phyloP scores from a whole-genome alignment of 805 yeast species.

The Maudiozyma barnettii region DNA sequence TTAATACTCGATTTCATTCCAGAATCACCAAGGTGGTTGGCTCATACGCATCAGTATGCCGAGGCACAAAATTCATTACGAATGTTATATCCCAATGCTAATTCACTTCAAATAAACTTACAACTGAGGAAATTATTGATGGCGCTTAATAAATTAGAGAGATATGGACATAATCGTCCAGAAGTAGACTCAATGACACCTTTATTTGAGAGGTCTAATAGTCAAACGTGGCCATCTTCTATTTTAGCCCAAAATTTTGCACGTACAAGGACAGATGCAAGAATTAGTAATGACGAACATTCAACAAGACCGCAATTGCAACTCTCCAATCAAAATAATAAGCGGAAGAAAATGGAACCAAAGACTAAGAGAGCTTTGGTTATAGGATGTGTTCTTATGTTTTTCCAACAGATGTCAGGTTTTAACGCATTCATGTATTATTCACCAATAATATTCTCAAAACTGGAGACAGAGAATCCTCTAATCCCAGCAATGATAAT shows the following conservation, averaged over 20 bases:
- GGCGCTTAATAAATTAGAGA: conserved; percentile 31
- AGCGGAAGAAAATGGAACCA: conserved; percentile 18
- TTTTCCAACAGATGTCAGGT: conserved; percentile 53
- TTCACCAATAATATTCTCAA: conserved; percentile 46
- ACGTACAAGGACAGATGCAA: not conserved
- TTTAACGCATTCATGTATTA: conserved; percentile 57
- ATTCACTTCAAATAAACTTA: conserved; percentile 34
- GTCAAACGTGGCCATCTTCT: not conserved
- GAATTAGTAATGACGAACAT: not conserved
- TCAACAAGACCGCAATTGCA: not conserved
- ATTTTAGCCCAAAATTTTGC: not conserved
- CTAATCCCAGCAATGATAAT: conserved; percentile 45
- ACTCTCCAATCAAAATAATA: not conserved
- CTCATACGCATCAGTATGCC: conserved; percentile 26
- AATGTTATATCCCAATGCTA: conserved; percentile 36
- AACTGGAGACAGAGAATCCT: conserved; percentile 45
- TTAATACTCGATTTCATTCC: conserved; percentile 36
- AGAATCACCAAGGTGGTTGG: conserved; percentile 41
- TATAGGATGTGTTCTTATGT: conserved; percentile 43
- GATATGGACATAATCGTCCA: conserved; percentile 7
- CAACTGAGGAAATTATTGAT: conserved; percentile 41
- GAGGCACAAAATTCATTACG: conserved; percentile 36
- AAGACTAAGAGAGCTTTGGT: conserved; percentile 33
- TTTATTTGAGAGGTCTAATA: not conserved
- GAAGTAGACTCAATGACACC: not conserved